These are phyloP conservation scores for Pleurostoma richardsiae DNA, from an alignment of 2,329 filamentous ascomycete genomes.

Conservation along the genomic window DNA sequence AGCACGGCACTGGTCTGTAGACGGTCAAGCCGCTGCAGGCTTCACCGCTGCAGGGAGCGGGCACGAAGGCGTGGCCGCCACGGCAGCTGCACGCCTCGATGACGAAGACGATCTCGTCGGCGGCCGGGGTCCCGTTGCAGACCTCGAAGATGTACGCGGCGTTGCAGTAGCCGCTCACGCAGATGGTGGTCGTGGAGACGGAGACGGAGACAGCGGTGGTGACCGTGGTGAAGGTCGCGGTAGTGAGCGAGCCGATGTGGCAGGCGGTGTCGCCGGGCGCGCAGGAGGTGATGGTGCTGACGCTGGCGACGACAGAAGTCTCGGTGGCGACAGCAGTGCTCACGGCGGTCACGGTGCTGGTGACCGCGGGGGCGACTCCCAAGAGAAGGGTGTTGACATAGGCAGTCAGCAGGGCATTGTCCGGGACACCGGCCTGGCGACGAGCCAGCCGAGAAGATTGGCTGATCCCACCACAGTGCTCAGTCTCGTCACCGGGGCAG, in stretches of 20 bases:
- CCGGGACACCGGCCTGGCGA: not conserved
- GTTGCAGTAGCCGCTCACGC: too few species aligned
- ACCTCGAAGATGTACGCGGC: too few species aligned
- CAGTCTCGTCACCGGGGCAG: not conserved
- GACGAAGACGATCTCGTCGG: too few species aligned
- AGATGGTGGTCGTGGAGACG: not conserved
- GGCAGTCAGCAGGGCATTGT: not conserved
- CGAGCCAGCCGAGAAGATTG: not conserved
- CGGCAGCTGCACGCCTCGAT: too few species aligned
- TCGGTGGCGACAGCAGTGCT: not conserved
- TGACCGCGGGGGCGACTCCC: not conserved
- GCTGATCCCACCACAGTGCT: not conserved
- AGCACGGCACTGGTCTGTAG: too few species aligned
- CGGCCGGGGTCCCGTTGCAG: too few species aligned
- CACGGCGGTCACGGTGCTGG: not conserved
- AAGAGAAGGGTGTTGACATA: not conserved
- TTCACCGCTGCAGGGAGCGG: too few species aligned
- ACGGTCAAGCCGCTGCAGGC: too few species aligned
- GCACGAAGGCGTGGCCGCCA: too few species aligned
- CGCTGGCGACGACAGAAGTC: not conserved
- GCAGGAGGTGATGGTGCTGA: not conserved
- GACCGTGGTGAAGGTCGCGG: not conserved
- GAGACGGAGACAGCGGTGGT: not conserved
- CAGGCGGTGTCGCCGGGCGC: not conserved
- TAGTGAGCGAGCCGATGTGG: not conserved